Evolutionary conservation across 163 green algal species (phyloP).

Genomic region (Prototheca cutis): DNA sequence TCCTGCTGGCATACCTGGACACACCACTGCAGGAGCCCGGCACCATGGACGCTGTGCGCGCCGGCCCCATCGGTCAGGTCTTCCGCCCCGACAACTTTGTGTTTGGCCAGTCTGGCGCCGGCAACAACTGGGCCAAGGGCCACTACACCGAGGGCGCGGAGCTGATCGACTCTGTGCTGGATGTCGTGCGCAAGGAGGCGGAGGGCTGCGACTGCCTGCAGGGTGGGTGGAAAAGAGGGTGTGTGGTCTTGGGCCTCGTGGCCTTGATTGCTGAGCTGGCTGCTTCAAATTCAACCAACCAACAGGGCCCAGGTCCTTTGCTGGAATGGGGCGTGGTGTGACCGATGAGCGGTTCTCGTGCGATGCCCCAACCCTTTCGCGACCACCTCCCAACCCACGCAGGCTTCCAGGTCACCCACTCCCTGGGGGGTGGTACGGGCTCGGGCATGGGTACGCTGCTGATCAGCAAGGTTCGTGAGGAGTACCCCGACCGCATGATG

Average conservation of each 20-base stretch:
- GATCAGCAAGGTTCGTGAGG: slow-evolving; percentile 97
- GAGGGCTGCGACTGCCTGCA: slow-evolving; percentile 90
- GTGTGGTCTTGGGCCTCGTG: too few species aligned
- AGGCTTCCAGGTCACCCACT: slow-evolving; percentile 91
- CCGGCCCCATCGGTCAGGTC: slow-evolving; percentile 90
- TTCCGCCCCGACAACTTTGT: slow-evolving; percentile 97
- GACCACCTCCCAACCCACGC: slow-evolving; percentile 10
- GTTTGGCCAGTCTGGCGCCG: slow-evolving; percentile 75
- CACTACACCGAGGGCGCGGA: slow-evolving; percentile 97
- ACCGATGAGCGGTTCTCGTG: too few species aligned
- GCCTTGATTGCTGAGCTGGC: too few species aligned
- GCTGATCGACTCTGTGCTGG: slow-evolving; percentile 92
- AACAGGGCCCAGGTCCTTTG: too few species aligned
- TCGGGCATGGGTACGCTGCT: slow-evolving; percentile 97
- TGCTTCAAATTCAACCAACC: too few species aligned
- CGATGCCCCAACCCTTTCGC: too few species aligned
- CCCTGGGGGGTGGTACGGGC: slow-evolving; percentile 83
- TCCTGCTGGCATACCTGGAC: too few species aligned
- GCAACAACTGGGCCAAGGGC: slow-evolving; percentile 98
- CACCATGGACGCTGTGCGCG: slow-evolving; percentile 80
- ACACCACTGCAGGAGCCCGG: slow-evolving; percentile 62
- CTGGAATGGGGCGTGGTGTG: too few species aligned
- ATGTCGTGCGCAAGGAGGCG: slow-evolving; percentile 90
- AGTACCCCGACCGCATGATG: slow-evolving; percentile 96
- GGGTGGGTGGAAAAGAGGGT: slow-evolving; percentile 35